Evolutionary conservation across 306 rosid genomes (phyloP).

Genomic region (Fagus crenata): DNA sequence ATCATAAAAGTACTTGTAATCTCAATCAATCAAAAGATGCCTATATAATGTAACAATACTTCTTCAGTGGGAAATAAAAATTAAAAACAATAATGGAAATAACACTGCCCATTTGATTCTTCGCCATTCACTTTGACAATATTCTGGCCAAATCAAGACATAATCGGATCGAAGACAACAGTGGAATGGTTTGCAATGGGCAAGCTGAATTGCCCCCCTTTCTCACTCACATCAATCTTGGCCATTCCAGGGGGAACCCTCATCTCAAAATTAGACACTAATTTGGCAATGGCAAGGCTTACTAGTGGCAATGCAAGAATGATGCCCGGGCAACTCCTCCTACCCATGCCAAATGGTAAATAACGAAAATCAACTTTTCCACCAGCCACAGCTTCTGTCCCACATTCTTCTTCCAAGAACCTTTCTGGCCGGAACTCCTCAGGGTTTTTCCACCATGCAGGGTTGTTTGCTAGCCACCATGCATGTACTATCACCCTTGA

Average conservation of each 20-base stretch:
- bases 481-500: slow-evolving; percentile 81
- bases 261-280: slow-evolving; percentile 62
- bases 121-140: neutral
- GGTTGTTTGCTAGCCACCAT: slow-evolving; percentile 89
- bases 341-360: slow-evolving; percentile 78
- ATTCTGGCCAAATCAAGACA: neutral
- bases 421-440: slow-evolving; percentile 75
- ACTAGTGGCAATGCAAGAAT: slow-evolving; percentile 74
- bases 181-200: slow-evolving; percentile 72
- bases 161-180: slow-evolving; percentile 34
- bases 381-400: slow-evolving; percentile 56
- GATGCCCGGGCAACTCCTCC: slow-evolving; percentile 84
- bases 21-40: neutral
- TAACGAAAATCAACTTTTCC: slow-evolving; percentile 72
- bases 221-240: slow-evolving; percentile 60
- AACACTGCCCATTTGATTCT: neutral
- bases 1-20: neutral
- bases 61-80: neutral
- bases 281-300: slow-evolving; percentile 54
- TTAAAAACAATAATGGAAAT: neutral
- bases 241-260: slow-evolving; percentile 34
- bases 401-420: slow-evolving; percentile 65
- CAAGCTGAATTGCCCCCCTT: slow-evolving; percentile 77
- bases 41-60: neutral
- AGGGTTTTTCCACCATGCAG: slow-evolving; percentile 68